Base-by-base conservation (phyloP, 192 early-diverging fungal genomes). In the Backusella circina region DNA sequence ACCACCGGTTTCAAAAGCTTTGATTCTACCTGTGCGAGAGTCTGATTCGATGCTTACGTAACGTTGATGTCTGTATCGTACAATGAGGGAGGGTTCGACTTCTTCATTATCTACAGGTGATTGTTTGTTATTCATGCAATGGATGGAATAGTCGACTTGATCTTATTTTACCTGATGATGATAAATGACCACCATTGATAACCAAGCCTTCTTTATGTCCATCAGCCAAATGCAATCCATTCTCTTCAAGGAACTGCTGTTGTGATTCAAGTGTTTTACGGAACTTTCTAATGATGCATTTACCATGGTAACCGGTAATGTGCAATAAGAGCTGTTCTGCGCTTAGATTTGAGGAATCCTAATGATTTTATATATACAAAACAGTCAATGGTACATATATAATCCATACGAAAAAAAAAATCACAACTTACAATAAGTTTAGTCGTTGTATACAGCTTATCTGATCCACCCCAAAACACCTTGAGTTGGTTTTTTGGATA, bases 41-140 rank as follows among this genome's bases (percentile, higher is more conserved):
- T 87, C 86, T 6, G 85, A 77, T 7, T 80, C 78, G 37, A 87
- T 84, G 64, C 82, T 76, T 32, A 87, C 78, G 77, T 80, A 87
- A 12, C 83, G 79, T 23, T 87, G 79, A 35, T 80, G 79, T 44
- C 85, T 78, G 68, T 84, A 75, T 30, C 83, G 79, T 36, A 87
- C 80, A 23, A 84, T 65, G 23, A 87, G 30, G 5, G 81, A 71
- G 28, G 71, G 44, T 50, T 54, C 39, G 39, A 41, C 13, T 41
- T 41, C 50, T 15, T 41, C n/a, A 64, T 23, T 12, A 26, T 28
- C 21, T 76, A n/a, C n/a, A 50, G 18, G 7, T n/a, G 16, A 21
- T 35, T 1, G 28, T 69, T 50, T 39, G 51, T 69, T 26, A 30
- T 1, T 23, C 35, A 61, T 61, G 21, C 26, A 61, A 50, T 28